Evolutionary conservation across 805 yeast genomes (phyloP), one percentile per base, ranked within the genome.

Genomic region (Candida wancherniae): DNA sequence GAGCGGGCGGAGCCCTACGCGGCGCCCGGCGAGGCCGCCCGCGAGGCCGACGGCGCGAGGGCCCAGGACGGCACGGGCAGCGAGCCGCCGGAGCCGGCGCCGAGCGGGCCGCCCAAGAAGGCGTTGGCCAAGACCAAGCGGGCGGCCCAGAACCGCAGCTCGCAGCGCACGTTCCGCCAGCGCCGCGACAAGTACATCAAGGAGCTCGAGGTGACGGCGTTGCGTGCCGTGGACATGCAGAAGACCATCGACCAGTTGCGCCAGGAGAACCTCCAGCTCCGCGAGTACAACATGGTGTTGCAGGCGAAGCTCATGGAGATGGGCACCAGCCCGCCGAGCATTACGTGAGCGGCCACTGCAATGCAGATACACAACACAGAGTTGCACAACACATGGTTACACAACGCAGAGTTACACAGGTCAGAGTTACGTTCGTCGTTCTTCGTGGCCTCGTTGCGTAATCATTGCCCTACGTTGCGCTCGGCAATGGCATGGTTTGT

Each of bases 111-210:
- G n/a, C n/a, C n/a, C n/a, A n/a, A n/a, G n/a, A 31, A 28, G 12
- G 19, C 16, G 12, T 60, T 80, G 24, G 69, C 78, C 14, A 71
- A 69, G 34, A 75, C 92, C 23, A 85, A 84, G 56, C 75, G 97
- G 41, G 96, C 96, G 2, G 87, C 81, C 6, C 97, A 88, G 59
- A 88, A 88, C 63, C 69, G 97, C 50, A 79, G 76, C 39, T 96
- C 97, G 4, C 97, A 88, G 61, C 75, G 84, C 45, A 95, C 95
- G 6, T 88, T 87, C 61, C 73, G 97, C 51, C 79, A 77, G 52
- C 71, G 96, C 39, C 80, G 84, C 52, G 95, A 87, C 48, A 71
- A 75, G 36, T 80, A 85, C 49, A 77, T 88, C 43, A 81, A 78
- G 55, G 90, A 85, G 28, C 66, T 88, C 35, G 95, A 88, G 58